phyloP scores from a whole-genome alignment of 108 stramenopile species.

The Seminavis robusta region DNA sequence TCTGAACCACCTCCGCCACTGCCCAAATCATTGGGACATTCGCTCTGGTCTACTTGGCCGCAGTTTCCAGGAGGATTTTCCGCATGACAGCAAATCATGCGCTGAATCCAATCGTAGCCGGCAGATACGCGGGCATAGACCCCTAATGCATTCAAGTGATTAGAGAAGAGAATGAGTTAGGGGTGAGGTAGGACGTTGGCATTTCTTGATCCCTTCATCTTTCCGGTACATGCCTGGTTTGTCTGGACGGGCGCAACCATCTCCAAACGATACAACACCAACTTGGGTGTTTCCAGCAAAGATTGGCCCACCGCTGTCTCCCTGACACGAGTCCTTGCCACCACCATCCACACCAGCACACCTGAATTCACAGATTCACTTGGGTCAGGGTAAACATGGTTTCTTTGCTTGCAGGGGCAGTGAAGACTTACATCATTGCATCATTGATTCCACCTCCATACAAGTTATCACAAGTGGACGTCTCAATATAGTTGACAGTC shows the following conservation, averaged over 20 bases:
- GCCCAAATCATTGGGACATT: not conserved
- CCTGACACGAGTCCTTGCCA: slow-evolving; percentile 52
- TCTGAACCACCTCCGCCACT: not conserved
- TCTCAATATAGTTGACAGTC: slow-evolving; percentile 22
- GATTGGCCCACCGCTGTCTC: slow-evolving; percentile 51
- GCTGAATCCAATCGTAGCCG: slow-evolving; percentile 48
- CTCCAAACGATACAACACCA: slow-evolving; percentile 34
- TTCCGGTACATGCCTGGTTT: too few species aligned
- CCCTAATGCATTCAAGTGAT: too few species aligned
- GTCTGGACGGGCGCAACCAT: slow-evolving; percentile 26
- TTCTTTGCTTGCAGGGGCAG: too few species aligned
- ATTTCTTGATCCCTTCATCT: too few species aligned
- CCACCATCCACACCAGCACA: too few species aligned
- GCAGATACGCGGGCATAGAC: slow-evolving; percentile 54
- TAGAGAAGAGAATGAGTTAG: too few species aligned
- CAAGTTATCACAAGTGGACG: slow-evolving; percentile 1
- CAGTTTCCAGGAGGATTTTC: not conserved
- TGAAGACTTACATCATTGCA: too few species aligned
- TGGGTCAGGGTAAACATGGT: too few species aligned
- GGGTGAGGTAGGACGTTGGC: too few species aligned
- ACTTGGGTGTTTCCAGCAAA: slow-evolving; percentile 24
- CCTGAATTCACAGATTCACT: too few species aligned
- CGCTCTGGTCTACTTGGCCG: not conserved
- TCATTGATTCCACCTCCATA: slow-evolving; percentile 15
- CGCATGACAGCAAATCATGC: slow-evolving; percentile 28